A percentile compares a stretch with the other conserved stretches of the same genome.
Conservation (phyloP, 352 stramenopile species). For the Globisporangium spiculum region DNA sequence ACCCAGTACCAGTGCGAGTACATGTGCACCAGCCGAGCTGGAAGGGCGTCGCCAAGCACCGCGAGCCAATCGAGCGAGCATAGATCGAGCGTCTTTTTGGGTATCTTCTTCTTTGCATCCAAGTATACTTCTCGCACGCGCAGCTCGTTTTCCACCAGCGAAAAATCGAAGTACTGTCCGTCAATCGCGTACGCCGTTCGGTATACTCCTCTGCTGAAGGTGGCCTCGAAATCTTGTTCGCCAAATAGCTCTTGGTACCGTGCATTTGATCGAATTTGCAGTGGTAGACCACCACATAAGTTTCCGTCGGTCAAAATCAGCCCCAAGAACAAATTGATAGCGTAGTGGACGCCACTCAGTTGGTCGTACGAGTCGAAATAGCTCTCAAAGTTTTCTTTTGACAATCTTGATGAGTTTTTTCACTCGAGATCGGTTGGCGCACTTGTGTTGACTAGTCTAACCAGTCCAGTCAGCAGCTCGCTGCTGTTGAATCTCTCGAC, state of each 20-base stretch:
- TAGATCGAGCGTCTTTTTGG: constrained; percentile 20
- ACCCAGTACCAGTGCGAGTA: constrained; percentile 58
- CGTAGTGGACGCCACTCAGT: constrained; percentile 28
- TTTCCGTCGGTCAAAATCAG: constrained; percentile 39
- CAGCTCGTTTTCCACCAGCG: constrained; percentile 21
- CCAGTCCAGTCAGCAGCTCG: too few species aligned
- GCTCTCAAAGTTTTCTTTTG: constrained; percentile 13
- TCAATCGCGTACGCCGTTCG: constrained; percentile 24
- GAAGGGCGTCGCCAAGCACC: constrained; percentile 21
- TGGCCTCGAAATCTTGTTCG: constrained; percentile 50
- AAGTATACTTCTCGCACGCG: constrained; percentile 32
- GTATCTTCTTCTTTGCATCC: neutral
- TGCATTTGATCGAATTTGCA: constrained; percentile 25
- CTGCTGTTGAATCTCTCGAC: too few species aligned
- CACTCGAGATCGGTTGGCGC: too few species aligned
- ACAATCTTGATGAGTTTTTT: neutral
- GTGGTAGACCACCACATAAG: constrained; percentile 35
- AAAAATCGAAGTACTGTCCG: constrained; percentile 40
- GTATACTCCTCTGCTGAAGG: constrained; percentile 26
- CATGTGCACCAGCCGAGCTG: constrained; percentile 25
- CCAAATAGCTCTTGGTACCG: constrained; percentile 45
- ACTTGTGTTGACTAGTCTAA: too few species aligned
- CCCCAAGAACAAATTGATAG: constrained; percentile 52
- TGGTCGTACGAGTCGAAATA: constrained; percentile 28
- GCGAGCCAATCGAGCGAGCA: constrained; percentile 37